phyloP scores from a whole-genome alignment of 2,329 filamentous ascomycete species.

The Xenosphaeropsis pyriputrescens region DNA sequence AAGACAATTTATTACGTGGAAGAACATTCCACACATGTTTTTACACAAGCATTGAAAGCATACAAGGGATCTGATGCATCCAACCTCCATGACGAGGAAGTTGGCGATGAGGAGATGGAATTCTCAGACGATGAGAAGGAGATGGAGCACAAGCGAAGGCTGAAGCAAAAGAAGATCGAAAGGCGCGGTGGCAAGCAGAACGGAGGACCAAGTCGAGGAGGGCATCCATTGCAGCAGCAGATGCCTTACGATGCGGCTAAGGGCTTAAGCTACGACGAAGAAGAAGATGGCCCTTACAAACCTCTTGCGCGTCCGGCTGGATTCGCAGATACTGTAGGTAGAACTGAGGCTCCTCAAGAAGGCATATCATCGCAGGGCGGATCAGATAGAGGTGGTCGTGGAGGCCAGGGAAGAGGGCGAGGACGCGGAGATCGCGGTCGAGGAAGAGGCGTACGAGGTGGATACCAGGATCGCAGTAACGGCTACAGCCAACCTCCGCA shows the following conservation, averaged over 20 bases:
- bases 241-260: slow-evolving; percentile 19
- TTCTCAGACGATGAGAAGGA: slow-evolving; percentile 97
- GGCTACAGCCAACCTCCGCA: neutral
- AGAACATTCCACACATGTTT: slow-evolving; percentile 67
- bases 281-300: slow-evolving; percentile 53
- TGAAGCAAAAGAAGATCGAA: slow-evolving; percentile 52
- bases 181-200: slow-evolving; percentile 34
- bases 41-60: slow-evolving; percentile 66
- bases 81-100: slow-evolving; percentile 88
- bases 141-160: slow-evolving; percentile 57
- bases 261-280: slow-evolving; percentile 53
- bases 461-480: slow-evolving; percentile 23
- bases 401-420: slow-evolving; percentile 3
- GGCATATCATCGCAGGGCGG: slow-evolving; percentile 26
- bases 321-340: slow-evolving; percentile 34
- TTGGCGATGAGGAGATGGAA: slow-evolving; percentile 73
- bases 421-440: slow-evolving; percentile 13
- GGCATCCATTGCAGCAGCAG: slow-evolving; percentile 18
- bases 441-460: slow-evolving; percentile 19
- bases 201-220: slow-evolving; percentile 19
- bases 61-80: slow-evolving; percentile 87
- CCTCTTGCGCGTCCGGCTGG: slow-evolving; percentile 54
- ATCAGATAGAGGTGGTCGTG: slow-evolving; percentile 21
- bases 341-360: slow-evolving; percentile 21
- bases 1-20: slow-evolving; percentile 68